phyloP scores from a whole-genome alignment of 352 stramenopile genomes.

The Pythium aphanidermatum region DNA sequence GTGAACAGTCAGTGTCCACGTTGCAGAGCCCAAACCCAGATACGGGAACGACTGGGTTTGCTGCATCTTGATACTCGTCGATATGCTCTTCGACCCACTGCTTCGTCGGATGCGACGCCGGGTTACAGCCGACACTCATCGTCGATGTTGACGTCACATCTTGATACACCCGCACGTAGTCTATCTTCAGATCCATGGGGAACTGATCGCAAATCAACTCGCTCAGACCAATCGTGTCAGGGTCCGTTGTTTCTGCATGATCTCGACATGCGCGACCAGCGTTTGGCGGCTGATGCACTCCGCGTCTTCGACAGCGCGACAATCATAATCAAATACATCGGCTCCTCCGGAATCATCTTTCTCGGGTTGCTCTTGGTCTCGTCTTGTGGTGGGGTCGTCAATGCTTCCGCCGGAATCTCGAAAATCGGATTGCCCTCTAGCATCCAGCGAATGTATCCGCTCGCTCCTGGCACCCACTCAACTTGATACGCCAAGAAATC shows the following conservation, averaged over 20 bases:
- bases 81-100: slow-evolving; percentile 20
- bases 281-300: slow-evolving; percentile 42
- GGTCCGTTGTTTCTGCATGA: slow-evolving; percentile 14
- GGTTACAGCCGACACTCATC: slow-evolving; percentile 20
- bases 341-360: slow-evolving; percentile 58
- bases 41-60: slow-evolving; percentile 10
- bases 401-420: slow-evolving; percentile 41
- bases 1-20: slow-evolving; percentile 2
- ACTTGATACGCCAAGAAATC: slow-evolving; percentile 50
- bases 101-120: slow-evolving; percentile 16
- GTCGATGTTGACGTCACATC: slow-evolving; percentile 21
- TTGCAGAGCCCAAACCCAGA: not conserved
- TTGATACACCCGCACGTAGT: slow-evolving; percentile 75
- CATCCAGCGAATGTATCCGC: slow-evolving; percentile 56
- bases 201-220: slow-evolving; percentile 46
- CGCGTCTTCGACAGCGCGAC: slow-evolving; percentile 43
- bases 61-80: slow-evolving; percentile 11
- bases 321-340: slow-evolving; percentile 65
- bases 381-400: slow-evolving; percentile 39
- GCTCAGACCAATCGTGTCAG: slow-evolving; percentile 21
- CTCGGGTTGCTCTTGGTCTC: slow-evolving; percentile 33
- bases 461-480: slow-evolving; percentile 45
- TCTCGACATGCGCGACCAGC: slow-evolving; percentile 27
- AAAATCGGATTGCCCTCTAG: slow-evolving; percentile 42
- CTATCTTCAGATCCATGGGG: slow-evolving; percentile 58